A percentile compares a stretch with the other conserved stretches of the same genome.
phyloP scores from a whole-genome alignment of 2,329 filamentous ascomycete species.

The Arthroderma sp. region DNA sequence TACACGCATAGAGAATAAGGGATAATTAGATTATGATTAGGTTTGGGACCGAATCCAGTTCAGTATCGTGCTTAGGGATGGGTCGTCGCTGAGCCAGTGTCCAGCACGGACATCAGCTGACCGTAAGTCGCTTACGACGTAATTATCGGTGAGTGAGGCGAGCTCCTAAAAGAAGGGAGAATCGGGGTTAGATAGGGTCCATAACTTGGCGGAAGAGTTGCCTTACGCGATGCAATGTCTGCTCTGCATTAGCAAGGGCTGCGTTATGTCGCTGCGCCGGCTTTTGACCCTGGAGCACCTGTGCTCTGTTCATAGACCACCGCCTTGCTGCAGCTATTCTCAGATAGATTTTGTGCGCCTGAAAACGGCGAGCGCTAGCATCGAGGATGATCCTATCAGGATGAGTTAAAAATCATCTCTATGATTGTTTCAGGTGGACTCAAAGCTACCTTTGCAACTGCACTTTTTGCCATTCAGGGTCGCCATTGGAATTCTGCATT shows the following conservation, averaged over 20 bases:
- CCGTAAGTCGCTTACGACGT: conserved; percentile 43
- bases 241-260: conserved; percentile 37
- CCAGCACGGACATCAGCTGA: conserved; percentile 42
- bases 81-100: conserved; percentile 51
- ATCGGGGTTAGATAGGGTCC: background rate
- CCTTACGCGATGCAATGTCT: conserved; percentile 36
- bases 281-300: conserved; percentile 38
- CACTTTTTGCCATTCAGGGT: conserved; percentile 42
- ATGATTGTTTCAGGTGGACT: background rate
- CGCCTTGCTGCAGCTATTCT: conserved; percentile 44
- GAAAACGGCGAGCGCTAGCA: conserved; percentile 46
- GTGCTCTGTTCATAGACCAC: conserved; percentile 43
- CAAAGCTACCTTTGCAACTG: conserved; percentile 41
- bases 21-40: conserved; percentile 1
- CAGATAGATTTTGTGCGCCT: conserved; percentile 48
- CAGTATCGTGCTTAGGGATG: conserved; percentile 39
- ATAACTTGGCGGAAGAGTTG: conserved; percentile 5
- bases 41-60: conserved; percentile 29
- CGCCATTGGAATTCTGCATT: conserved; percentile 28
- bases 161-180: conserved; percentile 36
- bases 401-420: conserved; percentile 2
- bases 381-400: conserved; percentile 44
- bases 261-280: conserved; percentile 34
- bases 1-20: background rate
- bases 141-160: conserved; percentile 41